These are phyloP conservation scores for Rosa lucieae DNA, from an alignment of 306 rosid genomes.

Conservation along the genomic window DNA sequence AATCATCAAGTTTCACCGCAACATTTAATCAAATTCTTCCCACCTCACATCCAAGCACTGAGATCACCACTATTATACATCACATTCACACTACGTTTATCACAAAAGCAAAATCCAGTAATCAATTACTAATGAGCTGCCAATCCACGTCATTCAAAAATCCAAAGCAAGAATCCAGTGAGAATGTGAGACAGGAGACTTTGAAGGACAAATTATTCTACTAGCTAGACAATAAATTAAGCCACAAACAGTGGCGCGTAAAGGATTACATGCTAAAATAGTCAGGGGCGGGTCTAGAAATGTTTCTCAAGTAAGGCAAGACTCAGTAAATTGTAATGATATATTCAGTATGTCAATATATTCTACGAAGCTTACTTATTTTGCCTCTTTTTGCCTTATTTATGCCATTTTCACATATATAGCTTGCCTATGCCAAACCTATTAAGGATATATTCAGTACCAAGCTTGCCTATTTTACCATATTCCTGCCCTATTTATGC, in stretches of 20 bases:
- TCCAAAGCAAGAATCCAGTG: background rate
- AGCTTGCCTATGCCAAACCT: too few species aligned
- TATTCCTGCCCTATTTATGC: too few species aligned
- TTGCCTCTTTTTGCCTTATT: too few species aligned
- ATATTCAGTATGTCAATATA: too few species aligned
- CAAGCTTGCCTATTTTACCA: too few species aligned
- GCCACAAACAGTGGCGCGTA: background rate
- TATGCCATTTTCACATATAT: too few species aligned
- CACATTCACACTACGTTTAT: too few species aligned
- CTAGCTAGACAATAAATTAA: background rate
- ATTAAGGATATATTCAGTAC: too few species aligned
- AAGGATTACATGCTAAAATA: background rate
- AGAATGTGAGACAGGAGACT: background rate
- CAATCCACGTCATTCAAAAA: background rate
- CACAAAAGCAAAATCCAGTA: background rate
- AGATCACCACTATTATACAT: too few species aligned
- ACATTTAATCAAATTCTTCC: background rate
- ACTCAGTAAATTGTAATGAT: too few species aligned
- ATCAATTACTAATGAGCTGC: background rate
- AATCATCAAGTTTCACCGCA: background rate
- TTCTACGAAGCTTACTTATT: too few species aligned
- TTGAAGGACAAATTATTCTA: conserved; percentile 1
- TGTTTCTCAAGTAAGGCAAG: too few species aligned
- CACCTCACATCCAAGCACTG: background rate
- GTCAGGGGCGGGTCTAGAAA: background rate